These are phyloP conservation scores for Entonaema liquescens DNA, from an alignment of 495 filamentous ascomycete genomes.

Conservation along the genomic window DNA sequence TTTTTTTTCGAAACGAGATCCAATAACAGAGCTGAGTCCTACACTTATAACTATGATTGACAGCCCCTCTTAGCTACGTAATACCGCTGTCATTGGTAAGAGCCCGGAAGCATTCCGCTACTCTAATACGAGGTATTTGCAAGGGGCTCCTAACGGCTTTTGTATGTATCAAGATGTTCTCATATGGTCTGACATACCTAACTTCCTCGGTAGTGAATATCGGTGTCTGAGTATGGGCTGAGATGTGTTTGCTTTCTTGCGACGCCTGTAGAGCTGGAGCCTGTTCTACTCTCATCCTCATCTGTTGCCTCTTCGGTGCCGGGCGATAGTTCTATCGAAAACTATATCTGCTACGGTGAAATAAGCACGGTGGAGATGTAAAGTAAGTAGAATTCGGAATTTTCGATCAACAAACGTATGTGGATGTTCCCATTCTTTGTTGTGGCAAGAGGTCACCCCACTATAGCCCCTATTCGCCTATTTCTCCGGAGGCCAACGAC, in stretches of 20 bases:
- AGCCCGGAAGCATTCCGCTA: not conserved
- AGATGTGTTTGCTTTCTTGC: not conserved
- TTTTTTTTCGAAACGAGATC: not conserved
- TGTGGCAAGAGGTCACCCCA: not conserved
- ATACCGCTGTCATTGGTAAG: not conserved
- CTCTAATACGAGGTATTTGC: conserved; percentile 1
- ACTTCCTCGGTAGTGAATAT: not conserved
- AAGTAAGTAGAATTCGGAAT: not conserved
- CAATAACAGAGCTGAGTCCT: not conserved
- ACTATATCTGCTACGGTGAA: too few relatives aligned
- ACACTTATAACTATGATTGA: not conserved
- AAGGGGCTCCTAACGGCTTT: not conserved
- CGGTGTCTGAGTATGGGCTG: not conserved
- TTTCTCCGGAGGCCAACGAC: not conserved
- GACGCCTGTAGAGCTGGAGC: not conserved
- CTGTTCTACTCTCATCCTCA: not conserved
- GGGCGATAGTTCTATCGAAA: too few relatives aligned
- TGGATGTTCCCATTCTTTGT: not conserved
- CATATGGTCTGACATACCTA: not conserved
- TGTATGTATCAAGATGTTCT: not conserved
- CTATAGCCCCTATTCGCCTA: not conserved
- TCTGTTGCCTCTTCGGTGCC: not conserved
- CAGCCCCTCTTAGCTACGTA: not conserved
- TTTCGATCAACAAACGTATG: not conserved
- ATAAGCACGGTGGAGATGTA: too few relatives aligned